Evolutionary conservation across 345 rosid genomes (phyloP), one percentile per base, ranked within the genome.

Genomic region (Salix arbutifolia): DNA sequence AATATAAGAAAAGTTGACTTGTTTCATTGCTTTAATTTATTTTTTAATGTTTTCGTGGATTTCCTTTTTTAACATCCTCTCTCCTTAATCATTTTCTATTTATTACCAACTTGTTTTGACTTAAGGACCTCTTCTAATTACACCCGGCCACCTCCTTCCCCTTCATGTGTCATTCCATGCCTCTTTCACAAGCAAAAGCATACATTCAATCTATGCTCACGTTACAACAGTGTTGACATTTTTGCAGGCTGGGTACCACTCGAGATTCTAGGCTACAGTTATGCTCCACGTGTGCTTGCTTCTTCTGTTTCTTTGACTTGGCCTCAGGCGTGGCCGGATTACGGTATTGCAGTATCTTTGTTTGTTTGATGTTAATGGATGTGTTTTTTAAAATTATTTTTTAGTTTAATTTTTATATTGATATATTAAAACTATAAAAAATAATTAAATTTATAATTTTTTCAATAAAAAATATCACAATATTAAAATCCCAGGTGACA

Each of bases 1-100:
- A 40, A 48, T 33, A 19, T 1, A 28, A 46, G 64, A 25, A 33
- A 33, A 26, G 69, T 77, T 77, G 80, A 77, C 80, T 46, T 35
- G 14, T 2, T 62, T 46, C 23, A 8, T 65, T 35, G 4, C 31
- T 3, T 0, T 1, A 37, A 65, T 18, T n/a, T 9, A 35, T 6
- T 28, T 60, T 40, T 73, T 62, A 26, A 16, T 25, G 68, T 58
- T 23, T 40, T 58, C 28, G 1, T 23, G 28, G 16, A n/a, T 58
- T 25, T 9, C 11, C 64, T n/a, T 58, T n/a, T 58, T 23, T n/a
- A 58, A 58, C 10, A 25, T 58, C 28, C 4, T n/a, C n/a, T 73
- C 38, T 2, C 18, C 2, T 19, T 7, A 25, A 16, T 40, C 16
- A 35, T 11, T 40, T 28, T 17, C n/a, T 19, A 6, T n/a, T 21